Percentiles rank a stretch among this genome's conserved stretches.
Conservation (phyloP, 176 grass and related monocot species). For the Alloteropsis semialata region DNA sequence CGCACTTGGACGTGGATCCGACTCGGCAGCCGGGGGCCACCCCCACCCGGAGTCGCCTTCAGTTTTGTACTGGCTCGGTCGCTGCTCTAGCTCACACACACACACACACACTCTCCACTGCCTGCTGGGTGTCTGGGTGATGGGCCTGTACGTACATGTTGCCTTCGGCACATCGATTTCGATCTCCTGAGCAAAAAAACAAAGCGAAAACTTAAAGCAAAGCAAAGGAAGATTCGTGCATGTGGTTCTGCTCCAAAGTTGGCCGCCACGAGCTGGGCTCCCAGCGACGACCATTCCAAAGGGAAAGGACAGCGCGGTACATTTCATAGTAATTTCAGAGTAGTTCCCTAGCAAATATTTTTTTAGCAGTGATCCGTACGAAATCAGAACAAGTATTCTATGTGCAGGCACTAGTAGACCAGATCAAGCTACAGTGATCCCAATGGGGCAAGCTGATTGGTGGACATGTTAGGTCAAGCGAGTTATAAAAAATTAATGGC, state of each 20-base stretch:
- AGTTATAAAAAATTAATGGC: conserved; percentile 12
- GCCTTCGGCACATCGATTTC: neutral
- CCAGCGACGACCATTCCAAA: neutral
- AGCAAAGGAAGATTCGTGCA: neutral
- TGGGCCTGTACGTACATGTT: neutral
- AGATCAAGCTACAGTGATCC: neutral
- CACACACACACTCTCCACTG: neutral
- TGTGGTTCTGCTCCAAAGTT: neutral
- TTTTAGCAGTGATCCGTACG: neutral
- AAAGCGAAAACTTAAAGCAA: neutral
- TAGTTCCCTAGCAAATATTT: neutral
- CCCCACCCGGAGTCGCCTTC: neutral
- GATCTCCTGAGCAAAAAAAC: neutral
- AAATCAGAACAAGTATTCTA: neutral
- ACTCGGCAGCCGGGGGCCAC: conserved; percentile 14
- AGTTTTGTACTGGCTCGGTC: neutral
- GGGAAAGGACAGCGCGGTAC: neutral
- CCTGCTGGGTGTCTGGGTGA: no score
- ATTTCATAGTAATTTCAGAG: neutral
- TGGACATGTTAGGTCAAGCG: conserved; percentile 41
- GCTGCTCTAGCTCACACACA: neutral
- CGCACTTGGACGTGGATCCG: conserved; percentile 37
- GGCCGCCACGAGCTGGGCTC: neutral
- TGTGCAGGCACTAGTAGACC: neutral
- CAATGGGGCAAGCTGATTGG: conserved; percentile 26